Evolutionary conservation across 2,329 filamentous ascomycete genomes (phyloP).

Genomic region (Pseudogymnoascus sp.): DNA sequence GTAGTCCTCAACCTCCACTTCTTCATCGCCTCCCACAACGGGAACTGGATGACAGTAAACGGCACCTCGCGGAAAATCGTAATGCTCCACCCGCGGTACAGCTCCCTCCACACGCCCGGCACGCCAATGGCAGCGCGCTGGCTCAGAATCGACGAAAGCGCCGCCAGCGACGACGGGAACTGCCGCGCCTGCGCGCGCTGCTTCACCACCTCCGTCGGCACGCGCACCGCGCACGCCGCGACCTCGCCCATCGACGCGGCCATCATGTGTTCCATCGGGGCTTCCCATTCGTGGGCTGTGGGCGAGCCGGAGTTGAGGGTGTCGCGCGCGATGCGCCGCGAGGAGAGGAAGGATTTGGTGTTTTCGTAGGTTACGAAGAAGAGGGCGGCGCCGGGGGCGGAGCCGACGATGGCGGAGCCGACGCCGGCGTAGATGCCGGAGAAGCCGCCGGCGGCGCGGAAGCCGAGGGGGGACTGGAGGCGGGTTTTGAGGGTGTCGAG

Average conservation of each 20-base stretch:
- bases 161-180: constrained; percentile 61
- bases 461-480: constrained; percentile 73
- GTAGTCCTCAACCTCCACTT: constrained; percentile 47
- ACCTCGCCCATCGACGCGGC: constrained; percentile 84
- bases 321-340: constrained; percentile 23
- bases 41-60: constrained; percentile 96
- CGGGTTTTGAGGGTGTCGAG: constrained; percentile 99
- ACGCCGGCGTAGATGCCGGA: constrained; percentile 88
- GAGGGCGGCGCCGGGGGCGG: constrained; percentile 85
- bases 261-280: constrained; percentile 61
- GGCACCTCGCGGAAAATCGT: constrained; percentile 94
- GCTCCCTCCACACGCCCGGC: constrained; percentile 63
- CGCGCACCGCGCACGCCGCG: constrained; percentile 83
- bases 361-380: constrained; percentile 96
- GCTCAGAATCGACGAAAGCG: constrained; percentile 63
- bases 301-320: constrained; percentile 29
- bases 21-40: constrained; percentile 93
- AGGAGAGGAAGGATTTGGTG: constrained; percentile 50
- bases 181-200: constrained; percentile 88
- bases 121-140: constrained; percentile 39
- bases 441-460: constrained; percentile 81
- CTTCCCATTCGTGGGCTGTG: constrained; percentile 25
- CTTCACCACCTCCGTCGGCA: constrained; percentile 95
- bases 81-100: constrained; percentile 88
- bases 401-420: constrained; percentile 81